These are phyloP conservation scores for Gynochthodes officinalis DNA, from an alignment of 257 asterid species.

Conservation along the genomic window DNA sequence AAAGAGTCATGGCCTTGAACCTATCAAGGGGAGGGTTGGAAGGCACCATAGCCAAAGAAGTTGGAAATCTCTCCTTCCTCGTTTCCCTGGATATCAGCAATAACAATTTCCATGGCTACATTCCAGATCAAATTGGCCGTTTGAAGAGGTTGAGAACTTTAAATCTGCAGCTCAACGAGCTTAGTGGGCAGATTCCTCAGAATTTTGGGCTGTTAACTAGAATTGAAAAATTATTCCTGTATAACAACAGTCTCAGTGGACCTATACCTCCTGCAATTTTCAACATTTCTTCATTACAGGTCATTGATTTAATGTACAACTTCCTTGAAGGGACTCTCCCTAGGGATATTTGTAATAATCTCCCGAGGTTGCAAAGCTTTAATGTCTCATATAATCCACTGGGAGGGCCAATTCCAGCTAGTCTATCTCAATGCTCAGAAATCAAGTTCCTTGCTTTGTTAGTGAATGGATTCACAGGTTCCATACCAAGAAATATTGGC, in stretches of 20 bases:
- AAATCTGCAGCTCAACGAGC: not conserved
- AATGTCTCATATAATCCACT: not conserved
- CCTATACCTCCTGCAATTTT: not conserved
- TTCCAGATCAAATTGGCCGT: not conserved
- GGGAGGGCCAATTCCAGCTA: not conserved
- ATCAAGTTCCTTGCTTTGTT: not conserved
- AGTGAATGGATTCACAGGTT: not conserved
- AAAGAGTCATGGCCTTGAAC: slow-evolving; percentile 7
- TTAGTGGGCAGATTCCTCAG: not conserved
- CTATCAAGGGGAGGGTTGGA: not conserved
- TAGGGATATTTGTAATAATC: not conserved
- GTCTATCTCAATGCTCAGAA: slow-evolving; percentile 4
- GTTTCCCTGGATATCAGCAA: not conserved
- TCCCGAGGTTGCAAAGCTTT: not conserved
- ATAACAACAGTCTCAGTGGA: not conserved
- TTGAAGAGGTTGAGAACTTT: not conserved
- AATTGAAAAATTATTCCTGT: not conserved
- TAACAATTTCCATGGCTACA: slow-evolving; percentile 5
- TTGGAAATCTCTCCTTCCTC: slow-evolving; percentile 13
- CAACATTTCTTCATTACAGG: slow-evolving; percentile 1
- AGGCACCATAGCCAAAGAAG: slow-evolving; percentile 7
- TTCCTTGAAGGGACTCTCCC: slow-evolving; percentile 1
- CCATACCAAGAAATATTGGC: not conserved
- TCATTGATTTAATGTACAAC: not conserved
- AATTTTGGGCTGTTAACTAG: not conserved